Conservation (phyloP, 2,329 filamentous ascomycete species). For the Tolypocladium sp. region DNA sequence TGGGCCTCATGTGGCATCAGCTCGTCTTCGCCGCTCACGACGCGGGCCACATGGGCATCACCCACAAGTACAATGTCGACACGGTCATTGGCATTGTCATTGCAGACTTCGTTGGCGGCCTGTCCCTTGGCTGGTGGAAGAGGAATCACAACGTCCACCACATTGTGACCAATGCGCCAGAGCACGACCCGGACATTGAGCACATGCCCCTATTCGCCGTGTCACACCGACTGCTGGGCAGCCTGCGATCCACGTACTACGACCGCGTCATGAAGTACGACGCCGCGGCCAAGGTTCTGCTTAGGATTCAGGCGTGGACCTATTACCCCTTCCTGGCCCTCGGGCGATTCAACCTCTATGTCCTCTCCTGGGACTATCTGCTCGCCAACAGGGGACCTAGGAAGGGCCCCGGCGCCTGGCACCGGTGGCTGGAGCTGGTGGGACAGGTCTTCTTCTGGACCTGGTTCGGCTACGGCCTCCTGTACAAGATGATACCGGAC, state of each 20-base stretch:
- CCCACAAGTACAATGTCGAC: slow-evolving; percentile 78
- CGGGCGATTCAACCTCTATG: slow-evolving; percentile 81
- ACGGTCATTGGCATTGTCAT: slow-evolving; percentile 82
- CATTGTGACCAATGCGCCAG: slow-evolving; percentile 88
- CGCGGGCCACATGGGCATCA: slow-evolving; percentile 95
- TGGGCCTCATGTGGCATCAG: slow-evolving; percentile 89
- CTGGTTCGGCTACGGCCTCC: slow-evolving; percentile 75
- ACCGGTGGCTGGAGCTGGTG: slow-evolving; percentile 67
- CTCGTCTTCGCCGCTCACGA: slow-evolving; percentile 91
- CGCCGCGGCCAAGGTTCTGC: slow-evolving; percentile 56
- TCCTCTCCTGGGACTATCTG: slow-evolving; percentile 71
- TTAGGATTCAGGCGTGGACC: slow-evolving; percentile 69
- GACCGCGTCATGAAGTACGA: slow-evolving; percentile 74
- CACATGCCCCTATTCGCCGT: slow-evolving; percentile 85
- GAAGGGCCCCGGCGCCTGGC: slow-evolving; percentile 74
- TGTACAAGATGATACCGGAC: slow-evolving; percentile 65
- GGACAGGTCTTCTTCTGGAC: slow-evolving; percentile 77
- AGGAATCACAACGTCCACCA: slow-evolving; percentile 93
- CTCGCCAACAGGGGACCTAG: slow-evolving; percentile 60
- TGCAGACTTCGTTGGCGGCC: slow-evolving; percentile 78
- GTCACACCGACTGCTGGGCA: slow-evolving; percentile 69
- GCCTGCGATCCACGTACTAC: slow-evolving; percentile 73
- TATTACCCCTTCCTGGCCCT: slow-evolving; percentile 78
- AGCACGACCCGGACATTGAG: slow-evolving; percentile 93
- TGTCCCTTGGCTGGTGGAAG: slow-evolving; percentile 97